These are phyloP conservation scores for Tulasnella sp. DNA, from an alignment of 768 basidiomycete species.

Conservation along the genomic window DNA sequence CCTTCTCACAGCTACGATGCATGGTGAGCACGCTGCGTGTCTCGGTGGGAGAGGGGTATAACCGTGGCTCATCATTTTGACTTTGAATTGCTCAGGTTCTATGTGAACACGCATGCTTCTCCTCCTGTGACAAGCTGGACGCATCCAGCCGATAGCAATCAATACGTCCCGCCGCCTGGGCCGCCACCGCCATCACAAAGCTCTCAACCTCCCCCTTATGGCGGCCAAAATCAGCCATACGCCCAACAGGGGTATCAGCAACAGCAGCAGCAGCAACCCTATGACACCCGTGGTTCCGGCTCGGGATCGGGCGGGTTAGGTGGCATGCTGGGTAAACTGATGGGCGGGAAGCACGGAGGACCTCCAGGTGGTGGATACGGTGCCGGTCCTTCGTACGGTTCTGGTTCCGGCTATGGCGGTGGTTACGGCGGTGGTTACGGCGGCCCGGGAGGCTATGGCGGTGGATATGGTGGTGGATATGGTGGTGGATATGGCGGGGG, in stretches of 20 bases:
- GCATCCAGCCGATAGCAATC: conserved; percentile 1
- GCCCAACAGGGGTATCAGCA: background rate
- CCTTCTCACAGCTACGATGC: conserved; percentile 11
- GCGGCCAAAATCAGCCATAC: background rate
- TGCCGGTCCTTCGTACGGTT: background rate
- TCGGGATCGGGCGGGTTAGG: background rate
- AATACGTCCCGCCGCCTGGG: conserved; percentile 4
- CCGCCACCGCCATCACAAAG: background rate
- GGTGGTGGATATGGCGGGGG: background rate
- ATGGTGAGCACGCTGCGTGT: conserved; percentile 3
- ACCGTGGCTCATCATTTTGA: background rate
- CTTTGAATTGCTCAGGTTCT: background rate
- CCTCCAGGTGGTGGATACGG: background rate
- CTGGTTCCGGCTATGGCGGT: background rate
- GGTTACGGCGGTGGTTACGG: conserved; percentile 5
- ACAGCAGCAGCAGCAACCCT: background rate
- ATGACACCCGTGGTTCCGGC: background rate
- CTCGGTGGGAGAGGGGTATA: background rate
- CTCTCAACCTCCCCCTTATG: background rate
- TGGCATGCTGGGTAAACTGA: background rate
- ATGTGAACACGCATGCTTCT: conserved; percentile 8
- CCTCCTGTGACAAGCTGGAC: conserved; percentile 5
- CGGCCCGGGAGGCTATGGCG: background rate
- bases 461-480: background rate
- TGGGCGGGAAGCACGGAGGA: background rate